Evolutionary conservation across 495 filamentous ascomycete genomes (phyloP).

Genomic region (Lasiosphaeris hirsuta): DNA sequence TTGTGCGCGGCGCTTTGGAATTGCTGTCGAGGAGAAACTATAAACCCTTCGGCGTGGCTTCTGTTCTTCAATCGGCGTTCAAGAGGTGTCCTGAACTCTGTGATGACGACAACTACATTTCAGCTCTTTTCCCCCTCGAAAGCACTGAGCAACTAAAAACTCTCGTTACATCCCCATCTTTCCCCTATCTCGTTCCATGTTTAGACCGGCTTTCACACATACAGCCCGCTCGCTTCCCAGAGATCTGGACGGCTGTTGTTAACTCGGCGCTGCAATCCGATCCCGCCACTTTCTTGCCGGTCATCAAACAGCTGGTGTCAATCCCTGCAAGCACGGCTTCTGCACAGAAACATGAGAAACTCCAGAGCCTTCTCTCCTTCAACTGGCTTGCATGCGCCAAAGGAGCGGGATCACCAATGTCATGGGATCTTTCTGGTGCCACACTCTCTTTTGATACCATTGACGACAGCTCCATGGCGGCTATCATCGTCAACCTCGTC

Average conservation of each 20-base stretch:
- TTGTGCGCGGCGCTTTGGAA: constrained; percentile 33
- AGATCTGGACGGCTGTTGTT: constrained; percentile 36
- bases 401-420: constrained; percentile 8
- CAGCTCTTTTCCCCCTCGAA: constrained; percentile 19
- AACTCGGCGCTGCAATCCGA: constrained; percentile 27
- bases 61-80: constrained; percentile 50
- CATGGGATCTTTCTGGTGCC: constrained; percentile 40
- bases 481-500: constrained; percentile 31
- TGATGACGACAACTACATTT: constrained; percentile 12
- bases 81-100: constrained; percentile 28
- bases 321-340: constrained; percentile 26
- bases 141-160: constrained; percentile 21
- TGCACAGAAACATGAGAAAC: constrained; percentile 22
- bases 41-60: constrained; percentile 78
- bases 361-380: constrained; percentile 41
- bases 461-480: constrained; percentile 19
- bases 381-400: constrained; percentile 32
- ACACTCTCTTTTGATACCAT: constrained; percentile 34
- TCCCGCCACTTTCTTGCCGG: constrained; percentile 17
- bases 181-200: constrained; percentile 34
- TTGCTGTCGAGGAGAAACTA: constrained; percentile 58
- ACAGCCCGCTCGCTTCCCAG: constrained; percentile 38
- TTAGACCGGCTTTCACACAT: constrained; percentile 26
- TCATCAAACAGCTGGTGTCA: constrained; percentile 39
- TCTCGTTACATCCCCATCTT: constrained; percentile 34